Conservation (phyloP, 805 yeast species). For the Wickerhamomyces kurtzmanii region DNA sequence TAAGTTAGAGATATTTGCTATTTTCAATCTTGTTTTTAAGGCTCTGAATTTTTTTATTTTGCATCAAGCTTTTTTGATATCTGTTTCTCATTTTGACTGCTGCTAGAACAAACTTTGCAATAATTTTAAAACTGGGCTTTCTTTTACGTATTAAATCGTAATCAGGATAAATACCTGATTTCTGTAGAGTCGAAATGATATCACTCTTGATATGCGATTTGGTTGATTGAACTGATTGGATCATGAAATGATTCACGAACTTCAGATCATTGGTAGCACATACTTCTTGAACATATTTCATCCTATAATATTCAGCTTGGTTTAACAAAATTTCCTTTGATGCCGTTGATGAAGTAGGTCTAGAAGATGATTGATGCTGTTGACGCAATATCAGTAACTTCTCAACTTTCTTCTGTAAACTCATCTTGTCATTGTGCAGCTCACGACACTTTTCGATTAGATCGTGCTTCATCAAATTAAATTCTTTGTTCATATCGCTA, state of each 20-base stretch:
- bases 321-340: slow-evolving; percentile 19
- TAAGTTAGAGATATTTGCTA: too few relatives aligned
- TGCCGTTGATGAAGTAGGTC: slow-evolving; percentile 15
- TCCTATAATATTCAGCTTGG: slow-evolving; percentile 34
- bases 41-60: slow-evolving; percentile 11
- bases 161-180: slow-evolving; percentile 16
- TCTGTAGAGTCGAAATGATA: slow-evolving; percentile 16
- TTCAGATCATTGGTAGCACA: slow-evolving; percentile 23
- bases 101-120: slow-evolving; percentile 25
- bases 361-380: slow-evolving; percentile 16
- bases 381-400: slow-evolving; percentile 16
- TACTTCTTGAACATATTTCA: slow-evolving; percentile 35
- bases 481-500: slow-evolving; percentile 14
- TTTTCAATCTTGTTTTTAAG: slow-evolving; percentile 8
- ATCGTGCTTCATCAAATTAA: slow-evolving; percentile 22
- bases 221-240: slow-evolving; percentile 16
- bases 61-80: slow-evolving; percentile 10
- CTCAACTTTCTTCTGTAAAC: slow-evolving; percentile 21
- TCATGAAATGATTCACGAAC: slow-evolving; percentile 22
- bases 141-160: slow-evolving; percentile 13
- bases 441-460: slow-evolving; percentile 16
- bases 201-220: slow-evolving; percentile 15
- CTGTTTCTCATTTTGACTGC: slow-evolving; percentile 25
- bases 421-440: slow-evolving; percentile 15
- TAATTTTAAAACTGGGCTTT: slow-evolving; percentile 15